Evolutionary conservation across 495 filamentous ascomycete genomes (phyloP).

Genomic region (Cercophora newfieldiana): DNA sequence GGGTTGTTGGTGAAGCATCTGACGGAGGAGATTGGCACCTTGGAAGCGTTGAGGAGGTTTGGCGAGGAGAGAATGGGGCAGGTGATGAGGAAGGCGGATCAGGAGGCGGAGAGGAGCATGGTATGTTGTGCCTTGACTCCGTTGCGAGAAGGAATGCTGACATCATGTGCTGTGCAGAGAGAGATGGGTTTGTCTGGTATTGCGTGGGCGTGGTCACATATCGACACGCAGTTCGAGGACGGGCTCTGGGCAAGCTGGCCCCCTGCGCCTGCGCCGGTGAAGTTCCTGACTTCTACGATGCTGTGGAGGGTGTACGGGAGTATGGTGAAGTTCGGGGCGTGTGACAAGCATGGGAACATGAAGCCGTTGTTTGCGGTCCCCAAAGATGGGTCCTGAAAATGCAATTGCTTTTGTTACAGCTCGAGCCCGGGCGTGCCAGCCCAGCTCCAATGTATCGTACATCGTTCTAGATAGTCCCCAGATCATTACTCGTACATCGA

Average conservation of each 20-base stretch:
- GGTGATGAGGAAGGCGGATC: conserved; percentile 8
- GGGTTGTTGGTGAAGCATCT: conserved; percentile 39
- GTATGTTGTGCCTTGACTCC: background rate
- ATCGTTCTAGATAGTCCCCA: background rate
- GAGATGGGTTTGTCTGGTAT: conserved; percentile 21
- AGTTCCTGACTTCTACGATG: conserved; percentile 27
- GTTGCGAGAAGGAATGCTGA: background rate
- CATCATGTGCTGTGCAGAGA: conserved; percentile 10
- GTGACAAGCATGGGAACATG: conserved; percentile 30
- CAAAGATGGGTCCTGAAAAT: background rate
- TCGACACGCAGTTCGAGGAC: conserved; percentile 45
- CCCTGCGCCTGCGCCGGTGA: conserved; percentile 30
- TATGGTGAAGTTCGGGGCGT: conserved; percentile 38
- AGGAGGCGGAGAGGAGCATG: conserved; percentile 34
- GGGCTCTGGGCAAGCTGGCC: conserved; percentile 38
- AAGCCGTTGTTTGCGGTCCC: conserved; percentile 27
- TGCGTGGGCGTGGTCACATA: conserved; percentile 36
- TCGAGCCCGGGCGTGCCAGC: background rate
- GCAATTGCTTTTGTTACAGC: background rate
- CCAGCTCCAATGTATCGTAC: background rate
- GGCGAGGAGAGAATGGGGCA: conserved; percentile 37
- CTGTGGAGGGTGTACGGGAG: conserved; percentile 30
- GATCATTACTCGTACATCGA: background rate
- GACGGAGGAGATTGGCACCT: conserved; percentile 42
- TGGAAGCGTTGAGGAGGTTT: conserved; percentile 32